Base-by-base conservation (phyloP, 2,329 filamentous ascomycete genomes). In the Periconia sp. region DNA sequence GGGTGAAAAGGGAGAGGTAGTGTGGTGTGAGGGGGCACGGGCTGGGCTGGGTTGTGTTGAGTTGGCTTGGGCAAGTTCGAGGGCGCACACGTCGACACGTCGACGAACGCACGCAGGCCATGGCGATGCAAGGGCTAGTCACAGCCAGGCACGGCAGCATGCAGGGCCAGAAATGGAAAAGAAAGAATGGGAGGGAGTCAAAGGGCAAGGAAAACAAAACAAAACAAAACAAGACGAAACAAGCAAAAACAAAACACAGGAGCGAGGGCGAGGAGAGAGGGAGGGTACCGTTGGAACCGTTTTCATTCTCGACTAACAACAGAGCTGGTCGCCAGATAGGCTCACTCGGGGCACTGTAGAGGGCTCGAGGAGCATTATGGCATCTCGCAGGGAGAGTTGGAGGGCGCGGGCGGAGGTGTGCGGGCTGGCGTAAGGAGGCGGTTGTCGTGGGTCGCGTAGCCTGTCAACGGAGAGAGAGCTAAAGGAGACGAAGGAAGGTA, bases 221-320 rank as follows among this genome's bases (percentile, higher is more conserved):
- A 27, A 27, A 27, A 27, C 23, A 27, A 27, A 27, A 27, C 23
- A 47, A 41, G 55, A 48, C 53, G 52, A 52, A 41, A 53, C 53
- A 54, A 47, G 41, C 55, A 55, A 47, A 46, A 45, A 47, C 43
- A 31, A 40, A 14, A 44, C 46, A 53, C 45, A 37, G 18, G 31
- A 47, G 35, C 18, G 35, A 35, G 46, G 40, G 43, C 50, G 49
- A 52, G 53, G 60, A 60, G 53, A 63, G 51, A 58, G 53, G 57
- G 56, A 52, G 56, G 60, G 63, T 74, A 77, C 75, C 74, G 74
- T 76, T 65, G 75, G 73, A 70, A 76, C 72, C 56, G 74, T 77
- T 75, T 76, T 77, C 75, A 77, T 77, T 69, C 73, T 76, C 71
- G 56, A 55, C 69, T 67, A 66, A 60, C 65, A 61, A 63, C 60